Evolutionary conservation across 371 early-diverging fungal species (phyloP), one percentile per base, ranked within the genome.

Genomic region (Massospora cicadina): DNA sequence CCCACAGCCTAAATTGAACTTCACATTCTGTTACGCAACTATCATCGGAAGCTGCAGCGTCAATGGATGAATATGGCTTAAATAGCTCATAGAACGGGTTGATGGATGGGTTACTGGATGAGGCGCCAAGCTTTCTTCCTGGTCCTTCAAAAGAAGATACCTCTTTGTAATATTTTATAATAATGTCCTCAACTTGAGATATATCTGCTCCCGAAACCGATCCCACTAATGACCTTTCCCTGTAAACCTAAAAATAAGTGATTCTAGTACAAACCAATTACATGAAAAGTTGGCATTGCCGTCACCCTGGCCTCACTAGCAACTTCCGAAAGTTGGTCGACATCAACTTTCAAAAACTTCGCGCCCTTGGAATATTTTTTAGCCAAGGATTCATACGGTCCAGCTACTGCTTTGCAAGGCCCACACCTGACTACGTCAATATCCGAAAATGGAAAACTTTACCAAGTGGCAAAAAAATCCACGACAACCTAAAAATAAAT

Each of bases 401-500:
- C 33, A 23, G 55, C 65, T n/a, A 65, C 54, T 26, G 33, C 54
- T 58, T 59, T 58, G 53, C 65, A 65, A 29, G 65, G 65, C 5
- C 65, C 65, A 59, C 65, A 65, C 65, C 65, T 65, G 21, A 54
- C 25, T 64, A 64, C 25, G 21, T 26, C 13, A 24, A 64, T 2
- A 55, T 24, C n/a, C 33, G 12, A 0, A 56, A 28, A 30, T 33
- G 33, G 33, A 21, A 21, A 21, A 43, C 27, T 7, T 65, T 65
- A 65, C 65, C 65, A 65, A 53, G 60, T 59, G 2, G 65, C 65
- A 54, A 65, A 65, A 31, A 65, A 65, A 58, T 65, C 65, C 24
- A 65, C 65, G 24, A 65, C 65, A 7, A 65, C 60, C 65, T 65
- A 33, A 30, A n/a, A n/a, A n/a, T n/a, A n/a, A n/a, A n/a, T n/a